Conservation (phyloP, 176 grass and related monocot genomes). For the Alloteropsis semialata region DNA sequence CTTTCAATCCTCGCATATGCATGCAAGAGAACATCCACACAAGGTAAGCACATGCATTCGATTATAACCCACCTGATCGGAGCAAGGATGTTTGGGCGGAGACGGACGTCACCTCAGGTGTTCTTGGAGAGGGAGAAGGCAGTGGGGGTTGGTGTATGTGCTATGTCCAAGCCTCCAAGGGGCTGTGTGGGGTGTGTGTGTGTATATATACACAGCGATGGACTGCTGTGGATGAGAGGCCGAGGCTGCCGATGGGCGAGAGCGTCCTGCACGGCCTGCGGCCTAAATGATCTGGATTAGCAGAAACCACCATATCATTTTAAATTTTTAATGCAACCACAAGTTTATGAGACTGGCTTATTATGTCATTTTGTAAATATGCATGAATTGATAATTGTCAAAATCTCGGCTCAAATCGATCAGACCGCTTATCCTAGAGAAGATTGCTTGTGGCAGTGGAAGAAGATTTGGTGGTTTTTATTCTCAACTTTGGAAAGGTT, state of each 20-base stretch:
- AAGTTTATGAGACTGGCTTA: background rate
- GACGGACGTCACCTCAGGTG: constrained; percentile 9
- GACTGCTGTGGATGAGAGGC: background rate
- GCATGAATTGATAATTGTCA: background rate
- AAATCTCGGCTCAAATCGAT: too few species aligned
- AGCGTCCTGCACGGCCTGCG: constrained; percentile 27
- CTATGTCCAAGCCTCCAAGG: constrained; percentile 1
- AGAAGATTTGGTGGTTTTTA: background rate
- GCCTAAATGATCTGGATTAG: constrained; percentile 1
- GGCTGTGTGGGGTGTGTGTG: background rate
- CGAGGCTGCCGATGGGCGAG: background rate
- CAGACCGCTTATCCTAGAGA: too few species aligned
- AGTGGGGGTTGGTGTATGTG: constrained; percentile 34
- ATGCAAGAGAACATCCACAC: background rate
- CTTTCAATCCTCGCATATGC: background rate
- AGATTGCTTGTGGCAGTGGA: background rate
- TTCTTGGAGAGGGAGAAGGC: background rate
- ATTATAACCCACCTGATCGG: constrained; percentile 24
- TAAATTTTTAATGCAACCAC: background rate
- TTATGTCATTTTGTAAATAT: background rate
- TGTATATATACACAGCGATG: constrained; percentile 7
- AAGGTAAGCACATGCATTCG: background rate
- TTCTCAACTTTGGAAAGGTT: background rate
- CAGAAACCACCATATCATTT: background rate
- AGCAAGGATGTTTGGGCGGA: background rate